Conservation (phyloP, 257 asterid species). For the Paraleonurus japonicus region DNA sequence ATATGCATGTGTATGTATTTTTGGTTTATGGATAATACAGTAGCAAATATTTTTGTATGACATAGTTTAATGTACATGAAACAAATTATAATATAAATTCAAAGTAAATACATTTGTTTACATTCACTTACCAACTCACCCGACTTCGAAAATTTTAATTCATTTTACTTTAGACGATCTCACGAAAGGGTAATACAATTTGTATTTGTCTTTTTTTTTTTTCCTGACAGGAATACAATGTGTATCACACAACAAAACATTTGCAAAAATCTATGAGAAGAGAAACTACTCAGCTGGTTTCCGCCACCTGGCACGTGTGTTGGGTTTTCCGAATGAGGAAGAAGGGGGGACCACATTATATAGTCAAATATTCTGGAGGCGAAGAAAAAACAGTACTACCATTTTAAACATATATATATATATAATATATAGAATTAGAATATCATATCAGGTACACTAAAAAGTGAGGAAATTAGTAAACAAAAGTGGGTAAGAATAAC, state of each 20-base stretch:
- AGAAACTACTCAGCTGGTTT: neutral
- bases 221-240: neutral
- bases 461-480: slow-evolving; percentile 21
- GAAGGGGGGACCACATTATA: slow-evolving; percentile 8
- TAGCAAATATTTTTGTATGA: no score
- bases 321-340: slow-evolving; percentile 2
- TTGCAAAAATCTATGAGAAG: neutral
- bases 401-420: slow-evolving; percentile 1
- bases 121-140: no score
- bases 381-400: neutral
- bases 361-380: slow-evolving; percentile 19
- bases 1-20: no score
- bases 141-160: no score
- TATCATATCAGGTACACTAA: slow-evolving; percentile 13
- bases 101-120: no score
- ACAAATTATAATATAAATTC: no score
- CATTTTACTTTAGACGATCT: neutral
- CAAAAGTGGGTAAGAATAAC: slow-evolving; percentile 27
- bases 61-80: no score
- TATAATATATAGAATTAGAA: slow-evolving; percentile 7
- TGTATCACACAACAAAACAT: neutral
- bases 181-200: no score
- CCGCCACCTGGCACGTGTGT: neutral
- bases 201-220: no score
- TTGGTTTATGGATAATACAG: no score